Percentiles rank a stretch among this genome's conserved stretches.
Conservation (phyloP, 768 basidiomycete genomes). For the Chiua virens region DNA sequence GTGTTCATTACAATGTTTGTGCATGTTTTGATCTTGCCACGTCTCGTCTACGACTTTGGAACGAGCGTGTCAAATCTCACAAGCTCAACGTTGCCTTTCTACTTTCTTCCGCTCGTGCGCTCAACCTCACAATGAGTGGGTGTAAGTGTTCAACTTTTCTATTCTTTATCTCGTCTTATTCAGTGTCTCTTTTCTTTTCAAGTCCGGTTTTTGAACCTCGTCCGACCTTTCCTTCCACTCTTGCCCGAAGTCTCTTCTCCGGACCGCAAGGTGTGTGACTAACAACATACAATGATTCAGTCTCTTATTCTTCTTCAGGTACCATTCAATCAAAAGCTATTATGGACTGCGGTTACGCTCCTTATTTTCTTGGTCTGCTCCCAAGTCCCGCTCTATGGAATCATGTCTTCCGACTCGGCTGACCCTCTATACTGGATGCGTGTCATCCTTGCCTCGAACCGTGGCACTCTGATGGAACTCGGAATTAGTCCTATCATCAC, state of each 20-base stretch:
- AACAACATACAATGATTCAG: background rate
- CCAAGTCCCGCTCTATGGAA: constrained; percentile 97
- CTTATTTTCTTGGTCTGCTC: constrained; percentile 99
- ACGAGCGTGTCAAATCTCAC: constrained; percentile 17
- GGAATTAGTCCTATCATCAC: constrained; percentile 98
- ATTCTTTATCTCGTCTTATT: no score
- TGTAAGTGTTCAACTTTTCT: constrained; percentile 51
- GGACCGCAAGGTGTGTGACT: constrained; percentile 79
- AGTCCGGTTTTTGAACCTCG: constrained; percentile 96
- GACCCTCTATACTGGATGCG: constrained; percentile 99
- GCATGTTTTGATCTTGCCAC: constrained; percentile 31
- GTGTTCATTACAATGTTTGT: constrained; percentile 19
- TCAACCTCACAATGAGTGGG: constrained; percentile 65
- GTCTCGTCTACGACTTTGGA: constrained; percentile 22
- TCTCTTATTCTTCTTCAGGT: constrained; percentile 51
- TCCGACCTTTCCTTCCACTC: constrained; percentile 95
- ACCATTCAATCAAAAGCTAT: constrained; percentile 96
- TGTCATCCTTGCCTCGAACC: constrained; percentile 97
- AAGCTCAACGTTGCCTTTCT: constrained; percentile 21
- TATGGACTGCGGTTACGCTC: constrained; percentile 99
- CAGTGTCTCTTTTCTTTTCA: background rate
- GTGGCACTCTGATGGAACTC: constrained; percentile 98
- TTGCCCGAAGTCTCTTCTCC: constrained; percentile 97
- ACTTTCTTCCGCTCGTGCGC: constrained; percentile 23
- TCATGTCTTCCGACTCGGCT: constrained; percentile 99